Evolutionary conservation across 148 eudicot species (phyloP).

Genomic region (Dysphania ambrosioides): DNA sequence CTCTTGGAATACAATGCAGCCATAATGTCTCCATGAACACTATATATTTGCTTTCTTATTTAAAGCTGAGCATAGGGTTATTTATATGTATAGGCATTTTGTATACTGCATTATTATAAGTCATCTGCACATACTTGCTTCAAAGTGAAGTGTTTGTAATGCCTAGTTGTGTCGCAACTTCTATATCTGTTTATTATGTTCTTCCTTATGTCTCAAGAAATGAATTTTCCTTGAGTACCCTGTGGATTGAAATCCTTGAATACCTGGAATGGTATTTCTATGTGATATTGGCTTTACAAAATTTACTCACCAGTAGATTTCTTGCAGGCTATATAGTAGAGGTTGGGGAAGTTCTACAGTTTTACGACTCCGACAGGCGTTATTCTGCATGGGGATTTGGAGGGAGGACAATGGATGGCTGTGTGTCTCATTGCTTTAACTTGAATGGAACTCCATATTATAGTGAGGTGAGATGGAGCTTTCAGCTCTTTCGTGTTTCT

Average conservation of each 20-base stretch:
- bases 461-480: slow-evolving; percentile 31
- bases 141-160: background rate
- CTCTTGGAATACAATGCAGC: background rate
- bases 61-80: background rate
- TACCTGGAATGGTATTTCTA: background rate
- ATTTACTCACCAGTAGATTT: background rate
- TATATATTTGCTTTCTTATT: background rate
- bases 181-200: background rate
- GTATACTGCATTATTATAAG: background rate
- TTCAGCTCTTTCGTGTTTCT: background rate
- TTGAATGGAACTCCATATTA: slow-evolving; percentile 45
- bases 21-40: background rate
- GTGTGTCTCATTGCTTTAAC: slow-evolving; percentile 80
- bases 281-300: background rate
- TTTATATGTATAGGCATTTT: background rate
- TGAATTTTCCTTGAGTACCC: background rate
- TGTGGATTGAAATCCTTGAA: background rate
- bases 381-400: slow-evolving; percentile 99
- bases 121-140: background rate
- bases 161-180: background rate
- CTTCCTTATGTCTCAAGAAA: background rate
- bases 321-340: slow-evolving; percentile 81
- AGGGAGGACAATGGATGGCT: slow-evolving; percentile 41
- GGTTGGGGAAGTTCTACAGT: slow-evolving; percentile 80
- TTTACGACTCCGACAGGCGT: slow-evolving; percentile 78